Evolutionary conservation across 2,329 filamentous ascomycete species (phyloP).

Genomic region (Ophiocordyceps camponoti-floridani): DNA sequence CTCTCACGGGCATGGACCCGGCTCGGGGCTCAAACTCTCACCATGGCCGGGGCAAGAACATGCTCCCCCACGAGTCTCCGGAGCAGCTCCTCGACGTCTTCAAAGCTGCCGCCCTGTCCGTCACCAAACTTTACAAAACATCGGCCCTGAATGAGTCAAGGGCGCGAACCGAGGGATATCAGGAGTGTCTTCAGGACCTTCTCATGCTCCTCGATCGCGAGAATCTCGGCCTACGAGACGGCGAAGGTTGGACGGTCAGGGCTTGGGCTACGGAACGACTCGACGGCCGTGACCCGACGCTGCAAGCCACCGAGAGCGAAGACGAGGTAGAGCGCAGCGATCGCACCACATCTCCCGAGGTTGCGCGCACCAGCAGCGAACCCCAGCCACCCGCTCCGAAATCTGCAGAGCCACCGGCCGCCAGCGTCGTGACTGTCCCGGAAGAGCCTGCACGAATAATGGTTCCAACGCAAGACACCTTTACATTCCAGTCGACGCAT

Average conservation of each 20-base stretch:
- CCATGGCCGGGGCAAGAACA: constrained; percentile 11
- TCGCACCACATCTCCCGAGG: constrained; percentile 37
- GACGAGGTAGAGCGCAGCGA: constrained; percentile 51
- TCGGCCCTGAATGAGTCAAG: constrained; percentile 62
- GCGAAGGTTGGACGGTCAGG: constrained; percentile 50
- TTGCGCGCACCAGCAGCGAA: constrained; percentile 28
- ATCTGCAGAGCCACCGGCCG: constrained; percentile 9
- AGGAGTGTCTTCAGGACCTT: constrained; percentile 84
- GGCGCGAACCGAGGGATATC: constrained; percentile 68
- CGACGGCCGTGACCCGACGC: constrained; percentile 39
- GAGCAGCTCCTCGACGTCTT: constrained; percentile 72
- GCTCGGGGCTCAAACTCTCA: constrained; percentile 1
- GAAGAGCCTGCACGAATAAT: constrained; percentile 20
- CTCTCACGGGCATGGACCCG: constrained; percentile 4
- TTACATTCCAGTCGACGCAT: constrained; percentile 52
- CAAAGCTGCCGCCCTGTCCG: constrained; percentile 78
- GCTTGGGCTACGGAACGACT: constrained; percentile 52
- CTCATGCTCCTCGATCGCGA: constrained; percentile 71
- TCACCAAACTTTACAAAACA: constrained; percentile 92
- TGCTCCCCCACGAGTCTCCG: constrained; percentile 21
- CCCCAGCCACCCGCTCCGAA: constrained; percentile 14
- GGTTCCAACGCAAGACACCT: constrained; percentile 40
- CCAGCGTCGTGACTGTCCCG: constrained; percentile 8
- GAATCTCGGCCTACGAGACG: constrained; percentile 59
- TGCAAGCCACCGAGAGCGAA: constrained; percentile 43